Conservation (phyloP, 345 rosid species). For the Sisymbrium altissimum region DNA sequence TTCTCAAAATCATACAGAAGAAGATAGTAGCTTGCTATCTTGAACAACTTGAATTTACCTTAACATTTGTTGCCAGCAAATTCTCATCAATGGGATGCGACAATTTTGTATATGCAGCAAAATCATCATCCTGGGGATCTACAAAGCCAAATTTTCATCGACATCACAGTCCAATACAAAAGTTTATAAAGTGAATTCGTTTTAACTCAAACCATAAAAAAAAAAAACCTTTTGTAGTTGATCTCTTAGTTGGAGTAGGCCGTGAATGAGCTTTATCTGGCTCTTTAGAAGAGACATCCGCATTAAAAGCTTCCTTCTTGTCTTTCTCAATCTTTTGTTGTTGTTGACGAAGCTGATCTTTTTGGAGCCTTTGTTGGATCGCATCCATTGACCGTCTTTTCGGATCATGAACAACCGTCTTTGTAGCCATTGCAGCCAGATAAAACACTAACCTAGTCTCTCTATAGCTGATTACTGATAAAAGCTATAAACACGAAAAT, state of each 20-base stretch:
- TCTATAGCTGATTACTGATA: conserved; percentile 7
- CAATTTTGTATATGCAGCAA: conserved; percentile 47
- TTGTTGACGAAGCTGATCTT: conserved; percentile 55
- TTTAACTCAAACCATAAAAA: not conserved
- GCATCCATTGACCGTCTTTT: conserved; percentile 54
- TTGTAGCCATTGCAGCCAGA: conserved; percentile 16
- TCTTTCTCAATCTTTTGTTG: conserved; percentile 40
- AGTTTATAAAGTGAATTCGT: not conserved
- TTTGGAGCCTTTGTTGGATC: conserved; percentile 52
- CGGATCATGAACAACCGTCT: conserved; percentile 36
- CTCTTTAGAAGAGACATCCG: conserved; percentile 18
- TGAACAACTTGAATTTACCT: conserved; percentile 38
- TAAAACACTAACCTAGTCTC: not conserved
- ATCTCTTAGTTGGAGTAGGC: conserved; percentile 15
- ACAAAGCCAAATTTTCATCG: conserved; percentile 12
- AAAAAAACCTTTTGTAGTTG: conserved; percentile 37
- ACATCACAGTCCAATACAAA: not conserved
- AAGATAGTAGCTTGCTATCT: not conserved
- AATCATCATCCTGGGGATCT: conserved; percentile 50
- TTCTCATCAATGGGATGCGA: conserved; percentile 54
- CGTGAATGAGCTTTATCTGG: conserved; percentile 22
- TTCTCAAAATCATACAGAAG: not conserved
- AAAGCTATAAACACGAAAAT: not conserved
- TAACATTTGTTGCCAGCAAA: conserved; percentile 42
- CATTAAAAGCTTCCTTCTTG: conserved; percentile 12